Evolutionary conservation across 2,329 filamentous ascomycete genomes (phyloP).

Genomic region (Aspergillus aculeatinus): DNA sequence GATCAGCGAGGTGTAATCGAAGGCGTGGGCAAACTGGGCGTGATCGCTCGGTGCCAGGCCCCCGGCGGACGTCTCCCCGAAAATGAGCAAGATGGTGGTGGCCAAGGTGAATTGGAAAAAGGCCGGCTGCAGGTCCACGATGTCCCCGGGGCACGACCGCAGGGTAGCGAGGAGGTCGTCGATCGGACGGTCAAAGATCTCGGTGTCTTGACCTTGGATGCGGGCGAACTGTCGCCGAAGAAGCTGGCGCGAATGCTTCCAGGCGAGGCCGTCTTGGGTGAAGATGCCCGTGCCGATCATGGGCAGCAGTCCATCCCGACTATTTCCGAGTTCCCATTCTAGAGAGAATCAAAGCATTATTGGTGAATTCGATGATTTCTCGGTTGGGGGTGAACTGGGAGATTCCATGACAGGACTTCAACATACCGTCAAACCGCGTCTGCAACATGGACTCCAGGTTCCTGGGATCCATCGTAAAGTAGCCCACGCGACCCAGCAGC

Average conservation of each 20-base stretch:
- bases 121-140: constrained; percentile 33
- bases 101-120: constrained; percentile 43
- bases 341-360: background rate
- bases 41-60: constrained; percentile 8
- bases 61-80: constrained; percentile 28
- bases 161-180: constrained; percentile 34
- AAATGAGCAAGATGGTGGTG: constrained; percentile 39
- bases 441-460: background rate
- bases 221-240: constrained; percentile 36
- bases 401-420: background rate
- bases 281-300: constrained; percentile 13
- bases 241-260: constrained; percentile 33
- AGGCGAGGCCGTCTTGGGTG: constrained; percentile 16
- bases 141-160: constrained; percentile 13
- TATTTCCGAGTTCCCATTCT: constrained; percentile 2
- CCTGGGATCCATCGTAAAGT: background rate
- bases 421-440: background rate
- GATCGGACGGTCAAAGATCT: constrained; percentile 30
- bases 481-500: background rate
- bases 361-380: too few species aligned
- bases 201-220: constrained; percentile 34
- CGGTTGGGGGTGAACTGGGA: too few species aligned
- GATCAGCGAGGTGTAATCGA: constrained; percentile 22
- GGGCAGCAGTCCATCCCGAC: background rate
- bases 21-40: constrained; percentile 22